phyloP scores from a whole-genome alignment of 805 yeast species.

The Lipomyces orientalis region DNA sequence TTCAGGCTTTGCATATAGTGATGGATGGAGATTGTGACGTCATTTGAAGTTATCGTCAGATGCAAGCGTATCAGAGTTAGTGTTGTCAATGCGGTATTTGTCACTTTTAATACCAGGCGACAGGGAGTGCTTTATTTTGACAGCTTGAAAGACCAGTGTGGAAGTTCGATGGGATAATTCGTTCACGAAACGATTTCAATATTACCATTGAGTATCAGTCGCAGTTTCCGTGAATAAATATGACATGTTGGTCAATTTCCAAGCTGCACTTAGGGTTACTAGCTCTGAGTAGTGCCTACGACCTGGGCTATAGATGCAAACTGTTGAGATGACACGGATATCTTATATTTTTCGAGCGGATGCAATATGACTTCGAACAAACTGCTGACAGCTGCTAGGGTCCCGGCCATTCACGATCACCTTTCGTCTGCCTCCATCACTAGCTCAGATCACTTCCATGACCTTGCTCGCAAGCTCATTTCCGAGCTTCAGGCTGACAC shows the following conservation, averaged over 20 bases:
- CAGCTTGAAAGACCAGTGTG: neutral
- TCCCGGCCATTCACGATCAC: slow-evolving; percentile 32
- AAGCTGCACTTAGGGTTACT: too few relatives aligned
- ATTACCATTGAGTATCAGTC: too few relatives aligned
- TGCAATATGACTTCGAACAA: neutral
- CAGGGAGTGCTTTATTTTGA: neutral
- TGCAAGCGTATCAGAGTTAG: neutral
- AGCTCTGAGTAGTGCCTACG: neutral
- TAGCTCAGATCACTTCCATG: slow-evolving; percentile 34
- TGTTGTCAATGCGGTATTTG: neutral
- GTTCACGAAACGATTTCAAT: too few relatives aligned
- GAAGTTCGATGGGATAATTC: too few relatives aligned
- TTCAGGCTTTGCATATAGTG: neutral
- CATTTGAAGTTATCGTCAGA: neutral
- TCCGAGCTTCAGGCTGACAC: slow-evolving; percentile 31
- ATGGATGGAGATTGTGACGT: neutral
- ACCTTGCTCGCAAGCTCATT: slow-evolving; percentile 35
- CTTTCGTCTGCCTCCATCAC: slow-evolving; percentile 32
- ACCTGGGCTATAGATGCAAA: neutral
- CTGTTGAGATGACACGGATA: slow-evolving; percentile 5
- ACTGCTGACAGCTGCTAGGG: slow-evolving; percentile 19
- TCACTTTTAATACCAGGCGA: neutral
- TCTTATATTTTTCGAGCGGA: neutral
- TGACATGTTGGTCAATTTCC: too few relatives aligned
- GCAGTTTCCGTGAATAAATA: too few relatives aligned